phyloP scores from a whole-genome alignment of 345 rosid species.

The Crucihimalaya himalaica region DNA sequence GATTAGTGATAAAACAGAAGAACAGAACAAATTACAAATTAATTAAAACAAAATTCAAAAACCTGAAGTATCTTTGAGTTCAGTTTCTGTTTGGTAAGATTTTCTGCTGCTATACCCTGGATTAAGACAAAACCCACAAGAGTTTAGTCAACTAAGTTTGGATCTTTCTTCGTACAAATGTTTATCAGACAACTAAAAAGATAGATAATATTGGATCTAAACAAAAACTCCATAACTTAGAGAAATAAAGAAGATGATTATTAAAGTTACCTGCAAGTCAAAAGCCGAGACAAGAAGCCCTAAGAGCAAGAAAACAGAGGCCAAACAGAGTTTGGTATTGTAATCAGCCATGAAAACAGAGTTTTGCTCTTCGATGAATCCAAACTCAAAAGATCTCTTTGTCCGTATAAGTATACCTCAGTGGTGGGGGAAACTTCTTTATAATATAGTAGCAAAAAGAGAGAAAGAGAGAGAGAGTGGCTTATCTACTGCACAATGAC shows the following conservation, averaged over 20 bases:
- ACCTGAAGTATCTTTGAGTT: slow-evolving; percentile 81
- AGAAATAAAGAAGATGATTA: not conserved
- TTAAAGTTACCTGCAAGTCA: slow-evolving; percentile 31
- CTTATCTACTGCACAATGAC: slow-evolving; percentile 39
- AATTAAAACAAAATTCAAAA: not conserved
- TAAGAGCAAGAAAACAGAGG: slow-evolving; percentile 38
- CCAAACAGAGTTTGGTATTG: slow-evolving; percentile 31
- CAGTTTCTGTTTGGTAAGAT: slow-evolving; percentile 61
- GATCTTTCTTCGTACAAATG: not conserved
- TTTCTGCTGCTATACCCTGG: slow-evolving; percentile 53
- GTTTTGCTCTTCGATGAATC: slow-evolving; percentile 4
- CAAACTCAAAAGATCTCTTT: not conserved
- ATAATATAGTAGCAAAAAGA: not conserved
- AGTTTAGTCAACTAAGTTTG: not conserved
- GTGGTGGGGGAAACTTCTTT: slow-evolving; percentile 8
- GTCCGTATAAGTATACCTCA: slow-evolving; percentile 10
- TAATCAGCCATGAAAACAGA: slow-evolving; percentile 33
- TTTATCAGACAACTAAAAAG: not conserved
- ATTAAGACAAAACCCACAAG: slow-evolving; percentile 23
- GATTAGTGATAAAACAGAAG: slow-evolving; percentile 10
- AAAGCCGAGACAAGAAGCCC: slow-evolving; percentile 26
- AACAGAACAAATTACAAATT: not conserved
- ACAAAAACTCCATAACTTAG: not conserved
- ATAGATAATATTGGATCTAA: not conserved
- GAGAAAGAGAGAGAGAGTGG: slow-evolving; percentile 17